Evolutionary conservation across 202 grass and related monocot species (phyloP), one percentile per base, ranked within the genome.

Genomic region (Setaria italica): DNA sequence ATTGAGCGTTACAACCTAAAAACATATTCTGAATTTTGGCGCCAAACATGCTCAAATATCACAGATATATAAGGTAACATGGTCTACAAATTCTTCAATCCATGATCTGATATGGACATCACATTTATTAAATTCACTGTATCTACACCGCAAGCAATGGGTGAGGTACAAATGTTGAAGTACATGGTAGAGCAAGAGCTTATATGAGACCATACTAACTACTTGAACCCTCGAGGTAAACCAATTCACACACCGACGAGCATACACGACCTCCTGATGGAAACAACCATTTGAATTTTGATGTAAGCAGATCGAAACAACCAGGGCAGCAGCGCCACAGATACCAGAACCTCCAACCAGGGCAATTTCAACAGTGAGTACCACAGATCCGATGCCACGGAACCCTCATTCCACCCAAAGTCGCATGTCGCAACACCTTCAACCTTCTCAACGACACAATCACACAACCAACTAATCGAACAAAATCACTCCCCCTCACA

Each of bases 341-440:
- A 46, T 47, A 35, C 29, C 73, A 14, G 71, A 42, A 81, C 47
- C 25, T 35, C 60, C 3, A 39, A 20, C 71, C 16, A 41, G 43
- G 63, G 80, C 71, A 41, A 77, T 77, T 45, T 47, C 25, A 46
- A 41, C 43, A n/a, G 69, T 55, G 10, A 47, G 35, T 57, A 71
- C 29, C 30, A 12, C 81, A 81, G 85, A 91, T 91, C 81, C 30
- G 15, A 55, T 9, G 43, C 7, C 35, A 80, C 2, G 5, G 62
- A 59, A 17, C 62, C 51, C 59, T 69, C 55, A 76, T 80, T 42
- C 13, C 13, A 60, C 4, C 30, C 16, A 17, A 66, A 73, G 47
- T 41, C 7, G 7, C 42, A 6, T 2, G 11, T 32, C 17, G 29
- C n/a, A 3, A 4, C 19, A 63, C 21, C n/a, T 60, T 25, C 37